These are phyloP conservation scores for Wickerhamomyces pijperi DNA, from an alignment of 805 yeast genomes.

Conservation along the genomic window DNA sequence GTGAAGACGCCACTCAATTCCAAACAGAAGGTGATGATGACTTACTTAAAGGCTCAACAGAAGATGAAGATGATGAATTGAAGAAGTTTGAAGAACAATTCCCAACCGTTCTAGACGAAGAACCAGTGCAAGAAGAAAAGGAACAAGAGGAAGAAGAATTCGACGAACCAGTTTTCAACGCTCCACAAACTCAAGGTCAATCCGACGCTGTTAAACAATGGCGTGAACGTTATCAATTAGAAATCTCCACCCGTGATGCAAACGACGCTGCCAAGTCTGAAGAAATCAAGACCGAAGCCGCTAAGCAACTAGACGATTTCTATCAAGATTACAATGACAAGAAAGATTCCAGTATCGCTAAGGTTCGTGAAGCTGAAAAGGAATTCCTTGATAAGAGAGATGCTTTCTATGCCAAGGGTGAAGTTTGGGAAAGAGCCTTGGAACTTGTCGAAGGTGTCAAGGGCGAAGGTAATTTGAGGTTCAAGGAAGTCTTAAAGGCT, in stretches of 20 bases:
- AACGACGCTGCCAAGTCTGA: constrained; percentile 51
- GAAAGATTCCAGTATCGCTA: constrained; percentile 56
- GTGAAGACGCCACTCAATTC: constrained; percentile 47
- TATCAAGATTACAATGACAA: constrained; percentile 84
- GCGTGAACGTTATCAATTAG: constrained; percentile 72
- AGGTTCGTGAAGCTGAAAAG: constrained; percentile 56
- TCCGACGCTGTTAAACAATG: constrained; percentile 61
- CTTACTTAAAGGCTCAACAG: constrained; percentile 29
- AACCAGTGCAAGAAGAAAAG: constrained; percentile 6
- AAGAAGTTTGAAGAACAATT: constrained; percentile 54
- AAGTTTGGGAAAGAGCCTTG: constrained; percentile 69
- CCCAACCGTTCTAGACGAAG: constrained; percentile 40
- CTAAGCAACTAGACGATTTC: constrained; percentile 78
- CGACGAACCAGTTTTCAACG: constrained; percentile 19
- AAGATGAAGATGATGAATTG: constrained; percentile 30
- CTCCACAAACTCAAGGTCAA: constrained; percentile 22
- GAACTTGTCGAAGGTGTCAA: constrained; percentile 29
- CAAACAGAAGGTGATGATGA: constrained; percentile 51
- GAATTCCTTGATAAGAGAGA: constrained; percentile 68
- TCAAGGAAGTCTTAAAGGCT: constrained; percentile 18
- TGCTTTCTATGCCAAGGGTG: constrained; percentile 64
- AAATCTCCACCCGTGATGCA: constrained; percentile 70
- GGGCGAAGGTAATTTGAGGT: constrained; percentile 15
- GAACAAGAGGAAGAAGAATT: constrained; percentile 33
- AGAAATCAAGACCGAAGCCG: constrained; percentile 66